Evolutionary conservation across 352 stramenopile species (phyloP).

Genomic region (Halophytophthora polymorphica): DNA sequence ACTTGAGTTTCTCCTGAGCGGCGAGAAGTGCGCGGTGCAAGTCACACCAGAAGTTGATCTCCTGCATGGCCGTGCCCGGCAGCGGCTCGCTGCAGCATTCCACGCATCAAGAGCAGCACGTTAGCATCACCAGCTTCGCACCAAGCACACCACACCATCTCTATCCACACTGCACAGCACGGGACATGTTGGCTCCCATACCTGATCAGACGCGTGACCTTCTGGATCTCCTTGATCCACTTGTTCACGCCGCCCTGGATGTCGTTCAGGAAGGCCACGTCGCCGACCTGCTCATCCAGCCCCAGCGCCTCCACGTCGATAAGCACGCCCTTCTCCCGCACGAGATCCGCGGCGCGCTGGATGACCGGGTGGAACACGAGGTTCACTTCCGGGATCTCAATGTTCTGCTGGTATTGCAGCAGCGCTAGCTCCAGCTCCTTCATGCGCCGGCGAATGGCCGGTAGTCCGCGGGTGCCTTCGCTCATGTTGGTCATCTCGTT

Average conservation of each 20-base stretch:
- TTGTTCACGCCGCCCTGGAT: constrained; percentile 90
- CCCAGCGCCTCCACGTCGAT: constrained; percentile 83
- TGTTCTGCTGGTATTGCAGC: constrained; percentile 93
- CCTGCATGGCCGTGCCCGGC: constrained; percentile 86
- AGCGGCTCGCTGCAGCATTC: constrained; percentile 57
- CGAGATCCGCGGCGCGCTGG: constrained; percentile 66
- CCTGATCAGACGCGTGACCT: constrained; percentile 88
- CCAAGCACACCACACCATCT: background rate
- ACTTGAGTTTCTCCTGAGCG: constrained; percentile 85
- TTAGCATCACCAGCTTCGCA: background rate
- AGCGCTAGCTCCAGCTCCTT: constrained; percentile 94
- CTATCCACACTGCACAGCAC: background rate
- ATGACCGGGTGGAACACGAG: constrained; percentile 88
- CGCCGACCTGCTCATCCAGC: constrained; percentile 79
- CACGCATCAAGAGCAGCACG: background rate
- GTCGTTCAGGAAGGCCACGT: constrained; percentile 83
- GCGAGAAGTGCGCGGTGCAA: constrained; percentile 85
- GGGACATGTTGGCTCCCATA: constrained; percentile 11
- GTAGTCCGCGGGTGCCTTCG: constrained; percentile 68
- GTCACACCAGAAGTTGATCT: constrained; percentile 96
- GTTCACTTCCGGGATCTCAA: constrained; percentile 93
- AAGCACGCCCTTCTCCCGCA: constrained; percentile 63
- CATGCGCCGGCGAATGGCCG: constrained; percentile 88
- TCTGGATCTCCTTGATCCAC: constrained; percentile 96
- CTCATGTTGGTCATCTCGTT: constrained; percentile 56